Evolutionary conservation across 2,329 filamentous ascomycete genomes (phyloP), one percentile per base, ranked within the genome.

Genomic region (Fusarium floridanum): DNA sequence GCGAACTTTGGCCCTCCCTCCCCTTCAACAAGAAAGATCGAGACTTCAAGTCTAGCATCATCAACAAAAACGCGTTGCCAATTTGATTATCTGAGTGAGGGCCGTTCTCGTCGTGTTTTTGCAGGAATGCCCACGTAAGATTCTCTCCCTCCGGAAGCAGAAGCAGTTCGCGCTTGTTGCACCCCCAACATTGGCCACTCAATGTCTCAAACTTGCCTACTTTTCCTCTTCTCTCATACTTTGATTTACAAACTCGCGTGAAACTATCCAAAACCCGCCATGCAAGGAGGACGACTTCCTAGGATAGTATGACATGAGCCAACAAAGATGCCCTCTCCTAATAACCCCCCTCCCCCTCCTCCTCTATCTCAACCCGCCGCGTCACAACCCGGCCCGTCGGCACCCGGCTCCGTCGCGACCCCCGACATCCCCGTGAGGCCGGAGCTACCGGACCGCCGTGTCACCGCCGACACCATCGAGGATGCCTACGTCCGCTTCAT

Each of bases 401-500:
- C 32, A 24, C 14, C 61, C 34, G 55, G 69, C 67, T 53, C 75
- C 68, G 64, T 67, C 69, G 60, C 74, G 60, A 61, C 73, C 62
- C 65, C 74, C 41, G 75, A 68, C 53, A 66, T 74, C 57, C 62
- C 68, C 45, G 65, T 68, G 39, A 76, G 74, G 29, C 78, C 77
- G 41, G 70, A 83, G 22, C 83, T 96, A 57, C 95, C 95, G 9
- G 86, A 91, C 65, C 90, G 88, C 72, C 85, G 91, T 70, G 91
- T 97, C 34, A 91, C 90, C 4, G 88, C 91, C 76, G 88, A 89
- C 2, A 93, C 89, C 14, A 92, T 98, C 74, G 94, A 95, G 79
- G 91, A 96, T 81, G 92, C 94, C 61, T 98, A 95, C 81, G 92
- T 95, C 69, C 83, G 87, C 75, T 98, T 98, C 81, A 93, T 98